phyloP scores from a whole-genome alignment of 1,139 yeast genomes.

The Kodamaea suecica region DNA sequence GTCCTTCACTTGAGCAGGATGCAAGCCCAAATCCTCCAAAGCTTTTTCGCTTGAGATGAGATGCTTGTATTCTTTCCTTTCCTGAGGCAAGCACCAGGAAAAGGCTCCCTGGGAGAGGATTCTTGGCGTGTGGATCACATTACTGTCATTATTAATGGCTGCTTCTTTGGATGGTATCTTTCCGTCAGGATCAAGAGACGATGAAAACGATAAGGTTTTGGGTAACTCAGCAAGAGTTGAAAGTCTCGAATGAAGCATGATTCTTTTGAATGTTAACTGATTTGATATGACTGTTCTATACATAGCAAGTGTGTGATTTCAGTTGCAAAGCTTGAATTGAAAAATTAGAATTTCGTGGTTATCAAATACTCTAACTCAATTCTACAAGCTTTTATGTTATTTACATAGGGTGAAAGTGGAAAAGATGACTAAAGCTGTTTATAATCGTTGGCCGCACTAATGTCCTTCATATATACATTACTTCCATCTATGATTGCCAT shows the following conservation, averaged over 20 bases:
- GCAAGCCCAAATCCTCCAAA: constrained; percentile 56
- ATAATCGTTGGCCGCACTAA: too few relatives aligned
- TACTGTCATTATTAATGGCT: constrained; percentile 42
- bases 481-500: too few relatives aligned
- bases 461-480: too few relatives aligned
- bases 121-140: constrained; percentile 52
- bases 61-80: constrained; percentile 51
- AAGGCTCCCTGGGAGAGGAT: constrained; percentile 61
- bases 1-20: constrained; percentile 33
- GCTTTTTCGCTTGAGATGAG: constrained; percentile 63
- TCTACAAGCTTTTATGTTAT: too few relatives aligned
- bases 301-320: too few relatives aligned
- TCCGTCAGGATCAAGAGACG: constrained; percentile 55
- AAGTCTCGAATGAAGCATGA: constrained; percentile 5
- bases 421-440: too few relatives aligned
- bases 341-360: too few relatives aligned
- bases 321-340: too few relatives aligned
- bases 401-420: too few relatives aligned
- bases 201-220: constrained; percentile 51
- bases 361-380: too few relatives aligned
- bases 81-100: constrained; percentile 67
- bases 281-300: too few relatives aligned
- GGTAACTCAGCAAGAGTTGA: constrained; percentile 24
- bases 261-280: not conserved
- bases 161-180: constrained; percentile 49